Base-by-base conservation (phyloP, 164 flowering plant species). In the Macadamia integrifolia region DNA sequence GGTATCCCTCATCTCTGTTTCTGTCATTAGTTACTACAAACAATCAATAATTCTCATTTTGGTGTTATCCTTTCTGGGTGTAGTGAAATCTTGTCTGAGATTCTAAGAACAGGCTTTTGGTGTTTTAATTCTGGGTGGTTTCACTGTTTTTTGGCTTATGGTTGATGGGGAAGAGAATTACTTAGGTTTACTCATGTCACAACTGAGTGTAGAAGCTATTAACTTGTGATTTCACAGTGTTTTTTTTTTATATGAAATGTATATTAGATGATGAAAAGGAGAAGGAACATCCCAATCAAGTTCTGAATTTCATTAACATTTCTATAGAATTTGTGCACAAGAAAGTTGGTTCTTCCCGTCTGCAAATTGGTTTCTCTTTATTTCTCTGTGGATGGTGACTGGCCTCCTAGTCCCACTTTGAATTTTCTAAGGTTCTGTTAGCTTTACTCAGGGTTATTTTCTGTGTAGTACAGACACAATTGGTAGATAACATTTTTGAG, bases 31-130 rank as follows among this genome's bases (percentile, higher is more conserved):
- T 2, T 35, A 35, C 40, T 35, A 35, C 5, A 35, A 35, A 35
- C 40, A 35, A 35, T 35, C 40, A 35, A 5, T 5, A 35, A 23
- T 23, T 76, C 35, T 66, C 14, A 66, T 42, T 58, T 68, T 58
- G 59, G 58, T 63, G 61, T 57, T 28, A 13, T 40, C 63, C 52
- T 58, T 59, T 53, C 64, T 71, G 61, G 58, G 5, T 58, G 62
- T 68, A 59, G 35, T 28, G 32, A 57, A 59, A 70, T 17, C 44
- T 23, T 55, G 43, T 66, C 43, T 63, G 62, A 10, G 48, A 23
- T 48, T 63, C 40, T 40, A 53, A 8, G 13, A 44, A 55, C 18
- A 18, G 13, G 28, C 4, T 63, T 14, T 49, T 49, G 11, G 8
- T 49, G 53, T 49, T 49, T 10, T 49, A 14, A 14, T 50, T 40